Evolutionary conservation across 768 basidiomycete genomes (phyloP).

Genomic region (Lentinula raphanica): DNA sequence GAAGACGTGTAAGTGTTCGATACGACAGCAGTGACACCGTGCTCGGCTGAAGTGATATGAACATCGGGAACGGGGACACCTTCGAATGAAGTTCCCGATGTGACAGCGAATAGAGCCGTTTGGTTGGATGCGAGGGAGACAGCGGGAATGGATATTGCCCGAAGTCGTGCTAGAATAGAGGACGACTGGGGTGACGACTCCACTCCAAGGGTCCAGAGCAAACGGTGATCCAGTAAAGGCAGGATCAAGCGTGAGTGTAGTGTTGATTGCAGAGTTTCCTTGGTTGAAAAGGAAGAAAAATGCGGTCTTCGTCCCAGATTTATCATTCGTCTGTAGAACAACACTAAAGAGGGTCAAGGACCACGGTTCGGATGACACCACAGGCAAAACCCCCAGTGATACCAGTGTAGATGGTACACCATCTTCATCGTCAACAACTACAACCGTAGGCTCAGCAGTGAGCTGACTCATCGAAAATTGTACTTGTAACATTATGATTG

Average conservation of each 20-base stretch:
- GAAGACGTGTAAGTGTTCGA: neutral
- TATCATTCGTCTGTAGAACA: slow-evolving; percentile 1
- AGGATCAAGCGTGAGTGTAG: slow-evolving; percentile 9
- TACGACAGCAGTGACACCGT: slow-evolving; percentile 7
- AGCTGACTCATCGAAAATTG: slow-evolving; percentile 12
- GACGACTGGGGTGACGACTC: slow-evolving; percentile 7
- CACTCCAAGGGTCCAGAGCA: slow-evolving; percentile 13
- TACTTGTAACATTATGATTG: slow-evolving; percentile 10
- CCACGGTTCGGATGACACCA: slow-evolving; percentile 5
- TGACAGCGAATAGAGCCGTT: slow-evolving; percentile 11
- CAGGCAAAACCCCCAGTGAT: slow-evolving; percentile 11
- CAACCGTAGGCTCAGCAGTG: slow-evolving; percentile 1
- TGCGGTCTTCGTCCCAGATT: neutral
- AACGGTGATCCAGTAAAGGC: slow-evolving; percentile 13
- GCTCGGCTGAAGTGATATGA: slow-evolving; percentile 9
- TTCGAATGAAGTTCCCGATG: slow-evolving; percentile 8
- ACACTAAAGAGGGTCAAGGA: slow-evolving; percentile 7
- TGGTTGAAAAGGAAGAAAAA: slow-evolving; percentile 13
- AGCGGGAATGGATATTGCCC: slow-evolving; percentile 12
- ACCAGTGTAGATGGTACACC: slow-evolving; percentile 7
- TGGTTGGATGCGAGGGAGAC: slow-evolving; percentile 9
- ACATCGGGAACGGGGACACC: neutral
- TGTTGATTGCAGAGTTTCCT: slow-evolving; percentile 6
- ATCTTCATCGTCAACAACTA: slow-evolving; percentile 7
- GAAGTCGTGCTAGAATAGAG: slow-evolving; percentile 8